Evolutionary conservation across 371 early-diverging fungal genomes (phyloP).

Genomic region (Apophysomyces elegans): DNA sequence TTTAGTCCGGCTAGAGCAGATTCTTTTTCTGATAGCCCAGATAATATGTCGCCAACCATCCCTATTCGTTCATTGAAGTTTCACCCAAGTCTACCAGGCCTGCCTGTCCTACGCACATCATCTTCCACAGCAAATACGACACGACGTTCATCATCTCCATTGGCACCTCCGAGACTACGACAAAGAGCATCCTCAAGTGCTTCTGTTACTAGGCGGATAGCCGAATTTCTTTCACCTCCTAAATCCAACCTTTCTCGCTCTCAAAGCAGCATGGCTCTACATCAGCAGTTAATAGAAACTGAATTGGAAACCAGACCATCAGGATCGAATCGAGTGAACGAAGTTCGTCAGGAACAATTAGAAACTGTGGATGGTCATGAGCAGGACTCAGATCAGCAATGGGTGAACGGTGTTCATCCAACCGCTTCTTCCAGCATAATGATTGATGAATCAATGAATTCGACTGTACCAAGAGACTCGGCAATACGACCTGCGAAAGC

Average conservation of each 20-base stretch:
- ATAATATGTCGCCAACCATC: slow-evolving; percentile 1
- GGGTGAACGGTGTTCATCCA: slow-evolving; percentile 6
- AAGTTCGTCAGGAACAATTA: not conserved
- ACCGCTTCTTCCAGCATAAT: not conserved
- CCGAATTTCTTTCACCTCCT: slow-evolving; percentile 20
- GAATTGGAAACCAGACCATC: not conserved
- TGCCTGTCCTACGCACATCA: slow-evolving; percentile 11
- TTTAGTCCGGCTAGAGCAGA: slow-evolving; percentile 5
- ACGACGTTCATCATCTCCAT: slow-evolving; percentile 7
- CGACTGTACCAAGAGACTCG: not conserved
- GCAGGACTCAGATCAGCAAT: slow-evolving; percentile 12
- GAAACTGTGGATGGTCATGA: not conserved
- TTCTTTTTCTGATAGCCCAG: not conserved
- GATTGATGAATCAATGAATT: not conserved
- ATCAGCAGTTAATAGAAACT: slow-evolving; percentile 10
- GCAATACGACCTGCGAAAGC: not conserved
- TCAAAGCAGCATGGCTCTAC: slow-evolving; percentile 20
- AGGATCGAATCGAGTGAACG: slow-evolving; percentile 11
- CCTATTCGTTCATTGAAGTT: slow-evolving; percentile 18
- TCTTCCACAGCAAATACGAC: slow-evolving; percentile 1
- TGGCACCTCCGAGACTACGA: slow-evolving; percentile 14
- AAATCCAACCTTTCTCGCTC: slow-evolving; percentile 19
- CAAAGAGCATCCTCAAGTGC: slow-evolving; percentile 28
- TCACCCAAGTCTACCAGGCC: slow-evolving; percentile 26
- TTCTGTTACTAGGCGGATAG: slow-evolving; percentile 23